Evolutionary conservation across 257 asterid species (phyloP).

Genomic region (Solanum phureja): DNA sequence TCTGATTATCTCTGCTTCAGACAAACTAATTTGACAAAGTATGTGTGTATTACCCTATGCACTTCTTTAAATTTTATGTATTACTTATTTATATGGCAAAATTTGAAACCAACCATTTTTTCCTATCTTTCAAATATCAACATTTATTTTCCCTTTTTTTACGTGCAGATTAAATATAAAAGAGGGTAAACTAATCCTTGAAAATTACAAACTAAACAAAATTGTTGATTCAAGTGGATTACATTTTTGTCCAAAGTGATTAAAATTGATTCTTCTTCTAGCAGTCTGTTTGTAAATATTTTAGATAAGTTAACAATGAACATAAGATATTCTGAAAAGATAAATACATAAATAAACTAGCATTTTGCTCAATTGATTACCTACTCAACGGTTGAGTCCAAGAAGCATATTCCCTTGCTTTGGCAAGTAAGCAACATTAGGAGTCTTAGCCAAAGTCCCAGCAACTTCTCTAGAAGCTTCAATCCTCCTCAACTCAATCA

Average conservation of each 20-base stretch:
- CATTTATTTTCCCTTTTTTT: not conserved
- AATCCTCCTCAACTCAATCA: slow-evolving; percentile 29
- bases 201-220: not conserved
- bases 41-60: not conserved
- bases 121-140: not conserved
- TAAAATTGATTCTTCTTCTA: not conserved
- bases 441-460: slow-evolving; percentile 25
- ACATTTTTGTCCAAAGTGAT: not conserved
- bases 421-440: slow-evolving; percentile 31
- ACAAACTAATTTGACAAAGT: not conserved
- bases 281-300: not conserved
- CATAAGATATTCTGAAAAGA: not conserved
- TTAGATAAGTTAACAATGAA: not conserved
- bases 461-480: slow-evolving; percentile 45
- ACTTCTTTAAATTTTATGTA: not conserved
- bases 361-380: not conserved
- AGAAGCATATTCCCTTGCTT: slow-evolving; percentile 27
- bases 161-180: not conserved
- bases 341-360: not conserved
- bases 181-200: not conserved
- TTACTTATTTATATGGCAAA: not conserved
- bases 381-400: slow-evolving; percentile 31
- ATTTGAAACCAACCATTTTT: not conserved
- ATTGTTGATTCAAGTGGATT: not conserved
- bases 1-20: not conserved